Evolutionary conservation across 257 asterid genomes (phyloP).

Genomic region (Solanum gandarillasii): DNA sequence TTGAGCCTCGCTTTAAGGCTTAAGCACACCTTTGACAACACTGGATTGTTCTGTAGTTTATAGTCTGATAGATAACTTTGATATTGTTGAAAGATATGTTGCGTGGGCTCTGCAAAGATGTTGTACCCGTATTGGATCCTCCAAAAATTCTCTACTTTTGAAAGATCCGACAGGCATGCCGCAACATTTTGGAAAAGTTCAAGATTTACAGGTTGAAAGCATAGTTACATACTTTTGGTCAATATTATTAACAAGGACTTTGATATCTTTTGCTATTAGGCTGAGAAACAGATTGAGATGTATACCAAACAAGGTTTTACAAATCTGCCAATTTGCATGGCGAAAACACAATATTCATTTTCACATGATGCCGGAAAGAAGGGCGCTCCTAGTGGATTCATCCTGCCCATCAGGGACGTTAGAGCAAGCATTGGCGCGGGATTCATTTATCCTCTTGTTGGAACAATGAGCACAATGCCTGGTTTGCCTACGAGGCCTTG

Average conservation of each 20-base stretch:
- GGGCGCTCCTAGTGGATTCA: slow-evolving; percentile 90
- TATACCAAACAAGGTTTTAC: slow-evolving; percentile 81
- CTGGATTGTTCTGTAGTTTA: not conserved
- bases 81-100: not conserved
- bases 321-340: slow-evolving; percentile 93
- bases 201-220: not conserved
- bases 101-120: not conserved
- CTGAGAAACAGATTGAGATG: slow-evolving; percentile 91
- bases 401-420: slow-evolving; percentile 82
- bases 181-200: not conserved
- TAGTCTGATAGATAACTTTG: not conserved
- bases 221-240: not conserved
- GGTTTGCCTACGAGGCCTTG: slow-evolving; percentile 97
- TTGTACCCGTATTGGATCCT: not conserved
- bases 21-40: not conserved
- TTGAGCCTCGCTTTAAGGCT: not conserved
- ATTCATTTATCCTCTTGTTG: slow-evolving; percentile 85
- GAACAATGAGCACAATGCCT: slow-evolving; percentile 99
- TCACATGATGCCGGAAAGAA: slow-evolving; percentile 68
- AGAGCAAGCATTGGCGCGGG: slow-evolving; percentile 96
- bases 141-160: not conserved
- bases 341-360: slow-evolving; percentile 93
- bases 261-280: slow-evolving; percentile 28
- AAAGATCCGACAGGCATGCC: not conserved
- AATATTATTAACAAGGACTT: not conserved